These are phyloP conservation scores for Nicotiana rustica DNA, from an alignment of 305 asterid genomes.

Conservation along the genomic window DNA sequence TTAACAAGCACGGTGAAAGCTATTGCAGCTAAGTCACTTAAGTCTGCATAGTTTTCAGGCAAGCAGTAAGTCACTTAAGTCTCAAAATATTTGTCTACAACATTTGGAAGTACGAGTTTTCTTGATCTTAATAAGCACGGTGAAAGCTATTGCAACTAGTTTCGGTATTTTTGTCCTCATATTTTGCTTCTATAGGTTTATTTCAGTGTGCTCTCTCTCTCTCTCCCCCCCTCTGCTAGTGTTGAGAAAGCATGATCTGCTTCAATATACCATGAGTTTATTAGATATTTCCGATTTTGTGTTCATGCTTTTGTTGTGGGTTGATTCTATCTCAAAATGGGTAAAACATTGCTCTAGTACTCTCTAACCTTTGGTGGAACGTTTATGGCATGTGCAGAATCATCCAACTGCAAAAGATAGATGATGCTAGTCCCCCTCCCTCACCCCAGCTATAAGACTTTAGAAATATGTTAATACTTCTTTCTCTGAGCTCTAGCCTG, in stretches of 20 bases:
- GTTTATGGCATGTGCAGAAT: conserved; percentile 25
- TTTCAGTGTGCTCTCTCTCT: not conserved
- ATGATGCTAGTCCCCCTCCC: not conserved
- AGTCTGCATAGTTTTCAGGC: conserved; percentile 92
- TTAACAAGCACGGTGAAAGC: not conserved
- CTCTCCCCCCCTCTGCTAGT: not conserved
- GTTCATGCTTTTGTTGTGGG: not conserved
- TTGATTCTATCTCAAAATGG: conserved; percentile 20
- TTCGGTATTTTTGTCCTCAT: not conserved
- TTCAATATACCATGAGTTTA: not conserved
- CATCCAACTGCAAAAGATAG: conserved; percentile 8
- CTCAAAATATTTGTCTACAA: not conserved
- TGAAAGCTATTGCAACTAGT: not conserved
- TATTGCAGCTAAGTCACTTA: conserved; percentile 30
- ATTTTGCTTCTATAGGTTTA: not conserved
- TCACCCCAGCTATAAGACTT: conserved; percentile 5
- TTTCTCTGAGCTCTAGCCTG: not conserved
- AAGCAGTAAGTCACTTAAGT: conserved; percentile 69
- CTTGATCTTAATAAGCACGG: not conserved
- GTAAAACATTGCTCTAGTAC: conserved; percentile 9
- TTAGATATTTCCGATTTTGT: conserved; percentile 4
- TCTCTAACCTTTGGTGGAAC: conserved; percentile 20
- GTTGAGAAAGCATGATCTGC: not conserved
- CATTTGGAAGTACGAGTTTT: not conserved
- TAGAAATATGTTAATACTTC: not conserved